Base-by-base conservation (phyloP, 1,284 basidiomycete genomes). In the Boletus semigastroideus region DNA sequence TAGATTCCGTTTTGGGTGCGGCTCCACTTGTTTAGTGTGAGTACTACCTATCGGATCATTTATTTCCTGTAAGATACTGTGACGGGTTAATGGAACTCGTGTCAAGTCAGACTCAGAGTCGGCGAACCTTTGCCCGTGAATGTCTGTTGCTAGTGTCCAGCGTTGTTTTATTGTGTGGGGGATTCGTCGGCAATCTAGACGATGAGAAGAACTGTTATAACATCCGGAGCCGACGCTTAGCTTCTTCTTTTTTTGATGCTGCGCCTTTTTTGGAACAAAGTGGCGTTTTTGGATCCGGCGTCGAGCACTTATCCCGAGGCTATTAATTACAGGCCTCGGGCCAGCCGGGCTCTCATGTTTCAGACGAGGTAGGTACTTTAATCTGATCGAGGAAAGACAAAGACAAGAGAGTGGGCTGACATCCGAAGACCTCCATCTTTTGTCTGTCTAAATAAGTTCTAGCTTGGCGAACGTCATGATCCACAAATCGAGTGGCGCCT, bases 401-500 rank as follows among this genome's bases (percentile, higher is more conserved):
- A n/a, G n/a, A n/a, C n/a, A n/a, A n/a, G 22, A 22, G 22, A 22
- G 22, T 22, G 22, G 22, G 22, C 5, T 22, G 22, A 22, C 22
- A 22, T 22, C 22, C 22, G 22, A 22, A 22, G 22, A 22, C 22
- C 22, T n/a, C n/a, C 22, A 22, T 22, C 22, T 22, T 22, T 22
- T 22, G 17, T 2, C 7, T 4, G 17, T 36, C 27, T 16, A 42
- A n/a, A 38, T 30, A 5, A 4, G 41, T 9, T 7, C 27, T 31
- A 39, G 13, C 7, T 25, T 31, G 13, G 17, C 20, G 13, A 51
- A 49, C 40, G 51, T 57, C 47, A 57, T 44, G 48, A 53, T 53
- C 62, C 46, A 53, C 49, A 49, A 62, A 62, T 47, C 43, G 25
- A 6, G 45, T 44, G 37, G 51, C n/a, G 39, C 11, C 5, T 17